Evolutionary conservation across 306 rosid species (phyloP).

Genomic region (Pterocarpus santalinus): DNA sequence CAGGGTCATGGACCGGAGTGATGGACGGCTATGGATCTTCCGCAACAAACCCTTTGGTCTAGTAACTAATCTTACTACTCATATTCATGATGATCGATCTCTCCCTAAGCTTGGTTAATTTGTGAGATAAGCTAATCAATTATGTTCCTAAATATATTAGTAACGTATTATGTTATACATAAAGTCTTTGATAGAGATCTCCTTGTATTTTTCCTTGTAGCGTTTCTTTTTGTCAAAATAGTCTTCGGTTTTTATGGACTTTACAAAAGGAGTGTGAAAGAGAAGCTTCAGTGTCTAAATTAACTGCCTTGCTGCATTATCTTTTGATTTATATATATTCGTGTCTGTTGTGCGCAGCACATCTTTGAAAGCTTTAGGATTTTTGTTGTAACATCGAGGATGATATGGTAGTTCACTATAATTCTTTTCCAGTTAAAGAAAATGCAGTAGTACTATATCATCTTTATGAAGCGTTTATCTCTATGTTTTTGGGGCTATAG

Average conservation of each 20-base stretch:
- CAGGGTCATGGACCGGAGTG: slow-evolving; percentile 73
- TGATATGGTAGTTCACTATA: slow-evolving; percentile 53
- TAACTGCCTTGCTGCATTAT: slow-evolving; percentile 53
- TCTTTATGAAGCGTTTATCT: no score
- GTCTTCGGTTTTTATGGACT: slow-evolving; percentile 47
- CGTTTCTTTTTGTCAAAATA: slow-evolving; percentile 40
- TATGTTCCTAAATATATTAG: not conserved
- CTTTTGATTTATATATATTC: slow-evolving; percentile 41
- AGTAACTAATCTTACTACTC: slow-evolving; percentile 5
- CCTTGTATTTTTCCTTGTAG: not conserved
- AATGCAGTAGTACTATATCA: slow-evolving; percentile 22
- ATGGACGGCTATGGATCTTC: slow-evolving; percentile 78
- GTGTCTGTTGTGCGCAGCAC: slow-evolving; percentile 52
- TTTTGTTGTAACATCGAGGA: slow-evolving; percentile 70
- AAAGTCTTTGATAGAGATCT: slow-evolving; percentile 43
- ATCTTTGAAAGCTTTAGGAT: slow-evolving; percentile 51
- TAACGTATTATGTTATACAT: slow-evolving; percentile 36
- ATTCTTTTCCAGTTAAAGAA: slow-evolving; percentile 35
- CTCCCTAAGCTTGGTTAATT: slow-evolving; percentile 30
- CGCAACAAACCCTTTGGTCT: slow-evolving; percentile 72
- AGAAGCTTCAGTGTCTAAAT: slow-evolving; percentile 63
- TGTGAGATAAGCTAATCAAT: slow-evolving; percentile 35
- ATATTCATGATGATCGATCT: slow-evolving; percentile 23
- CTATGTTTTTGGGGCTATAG: no score
- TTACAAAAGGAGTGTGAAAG: slow-evolving; percentile 63